phyloP scores from a whole-genome alignment of 257 asterid genomes.

The Solanum acaule region DNA sequence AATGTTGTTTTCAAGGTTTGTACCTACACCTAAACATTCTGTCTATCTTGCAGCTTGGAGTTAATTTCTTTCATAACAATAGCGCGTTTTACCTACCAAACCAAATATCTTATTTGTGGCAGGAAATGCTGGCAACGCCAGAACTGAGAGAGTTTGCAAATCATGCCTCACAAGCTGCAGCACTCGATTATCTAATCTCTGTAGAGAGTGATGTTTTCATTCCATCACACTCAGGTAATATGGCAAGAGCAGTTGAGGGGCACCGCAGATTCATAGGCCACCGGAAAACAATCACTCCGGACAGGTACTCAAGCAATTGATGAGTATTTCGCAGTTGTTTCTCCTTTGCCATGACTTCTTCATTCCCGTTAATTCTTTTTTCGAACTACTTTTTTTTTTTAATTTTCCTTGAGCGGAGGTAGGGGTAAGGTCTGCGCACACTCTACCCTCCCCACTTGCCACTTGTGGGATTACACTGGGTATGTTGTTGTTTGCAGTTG shows the following conservation, averaged over 20 bases:
- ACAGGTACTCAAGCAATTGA: constrained; percentile 35
- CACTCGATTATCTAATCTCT: constrained; percentile 79
- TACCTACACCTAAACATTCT: not conserved
- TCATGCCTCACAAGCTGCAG: constrained; percentile 91
- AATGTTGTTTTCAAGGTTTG: constrained; percentile 67
- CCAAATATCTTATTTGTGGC: constrained; percentile 22
- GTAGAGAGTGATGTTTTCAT: constrained; percentile 77
- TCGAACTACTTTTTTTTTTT: not conserved
- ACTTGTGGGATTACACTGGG: not conserved
- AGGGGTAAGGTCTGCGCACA: too few species aligned
- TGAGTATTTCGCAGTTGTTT: not conserved
- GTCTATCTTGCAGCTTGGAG: not conserved
- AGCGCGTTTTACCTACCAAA: not conserved
- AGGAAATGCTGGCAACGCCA: constrained; percentile 83
- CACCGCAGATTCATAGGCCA: constrained; percentile 88
- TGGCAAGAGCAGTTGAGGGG: constrained; percentile 96
- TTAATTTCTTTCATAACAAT: not conserved
- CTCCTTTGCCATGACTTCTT: not conserved
- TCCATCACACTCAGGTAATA: constrained; percentile 91
- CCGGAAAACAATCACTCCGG: constrained; percentile 76
- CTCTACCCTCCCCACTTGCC: not conserved
- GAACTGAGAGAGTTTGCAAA: constrained; percentile 48
- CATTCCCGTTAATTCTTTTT: not conserved
- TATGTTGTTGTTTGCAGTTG: not conserved
- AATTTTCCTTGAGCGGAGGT: not conserved